These are phyloP conservation scores for Ramularia endophylla DNA, from an alignment of 2,329 filamentous ascomycete genomes.

Conservation along the genomic window DNA sequence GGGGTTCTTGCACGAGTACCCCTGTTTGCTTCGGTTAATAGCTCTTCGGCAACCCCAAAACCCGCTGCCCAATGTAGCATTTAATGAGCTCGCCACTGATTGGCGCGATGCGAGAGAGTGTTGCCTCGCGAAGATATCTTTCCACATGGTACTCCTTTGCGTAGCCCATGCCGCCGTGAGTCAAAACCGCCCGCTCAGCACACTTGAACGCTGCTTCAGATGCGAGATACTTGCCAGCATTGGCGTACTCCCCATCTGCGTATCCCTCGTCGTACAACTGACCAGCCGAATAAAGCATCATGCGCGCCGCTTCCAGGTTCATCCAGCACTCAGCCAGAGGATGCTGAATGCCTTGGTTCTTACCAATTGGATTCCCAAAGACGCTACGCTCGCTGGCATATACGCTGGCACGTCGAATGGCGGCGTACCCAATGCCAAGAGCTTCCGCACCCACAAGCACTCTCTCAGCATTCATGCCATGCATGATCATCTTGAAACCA, in stretches of 20 bases:
- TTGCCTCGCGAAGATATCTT: conserved; percentile 57
- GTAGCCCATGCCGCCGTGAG: conserved; percentile 60
- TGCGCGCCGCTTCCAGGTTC: conserved; percentile 58
- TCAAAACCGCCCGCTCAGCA: conserved; percentile 56
- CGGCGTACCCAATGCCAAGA: conserved; percentile 41
- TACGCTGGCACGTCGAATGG: conserved; percentile 47
- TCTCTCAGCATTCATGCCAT: conserved; percentile 75
- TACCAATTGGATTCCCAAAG: conserved; percentile 59
- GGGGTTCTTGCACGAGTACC: too few species aligned
- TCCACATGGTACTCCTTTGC: conserved; percentile 57
- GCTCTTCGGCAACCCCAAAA: conserved; percentile 24
- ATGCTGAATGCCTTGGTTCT: conserved; percentile 61
- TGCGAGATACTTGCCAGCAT: conserved; percentile 63
- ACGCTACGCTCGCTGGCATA: conserved; percentile 64
- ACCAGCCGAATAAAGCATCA: conserved; percentile 61
- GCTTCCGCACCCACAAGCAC: conserved; percentile 60
- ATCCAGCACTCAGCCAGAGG: conserved; percentile 61
- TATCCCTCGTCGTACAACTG: conserved; percentile 53
- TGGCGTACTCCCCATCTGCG: conserved; percentile 51
- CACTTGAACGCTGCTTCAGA: conserved; percentile 59
- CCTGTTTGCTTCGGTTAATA: conserved; percentile 50
- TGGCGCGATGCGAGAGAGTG: conserved; percentile 59
- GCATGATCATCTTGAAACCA: conserved; percentile 53
- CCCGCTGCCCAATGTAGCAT: conserved; percentile 30
- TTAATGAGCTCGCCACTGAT: conserved; percentile 43